Evolutionary conservation across 1,284 basidiomycete species (phyloP).

Genomic region (Pisolithus thermaeus): DNA sequence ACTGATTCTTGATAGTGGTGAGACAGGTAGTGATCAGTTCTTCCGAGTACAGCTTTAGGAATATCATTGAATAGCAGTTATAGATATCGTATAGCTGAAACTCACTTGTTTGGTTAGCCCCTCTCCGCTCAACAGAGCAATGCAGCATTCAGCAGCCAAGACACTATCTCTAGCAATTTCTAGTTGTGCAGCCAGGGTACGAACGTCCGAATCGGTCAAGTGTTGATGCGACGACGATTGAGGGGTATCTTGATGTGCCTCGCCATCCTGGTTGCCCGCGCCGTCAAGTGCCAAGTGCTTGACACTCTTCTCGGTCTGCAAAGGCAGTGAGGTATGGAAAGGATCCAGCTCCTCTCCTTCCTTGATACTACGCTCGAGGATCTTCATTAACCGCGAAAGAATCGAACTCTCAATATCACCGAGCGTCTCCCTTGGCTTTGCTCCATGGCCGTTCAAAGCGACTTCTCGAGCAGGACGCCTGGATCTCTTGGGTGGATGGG

Average conservation of each 20-base stretch:
- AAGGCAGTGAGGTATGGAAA: conserved; percentile 40
- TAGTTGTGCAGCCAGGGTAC: conserved; percentile 43
- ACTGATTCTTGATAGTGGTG: conserved; percentile 69
- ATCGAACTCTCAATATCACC: conserved; percentile 58
- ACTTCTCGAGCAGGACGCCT: conserved; percentile 35
- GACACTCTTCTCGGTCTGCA: conserved; percentile 23
- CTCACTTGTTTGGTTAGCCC: conserved; percentile 74
- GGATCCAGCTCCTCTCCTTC: conserved; percentile 69
- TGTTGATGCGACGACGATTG: conserved; percentile 22
- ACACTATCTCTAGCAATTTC: conserved; percentile 65
- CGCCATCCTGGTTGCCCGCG: conserved; percentile 21
- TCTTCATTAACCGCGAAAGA: conserved; percentile 62
- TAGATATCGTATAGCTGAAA: background rate
- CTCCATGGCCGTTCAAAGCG: conserved; percentile 34
- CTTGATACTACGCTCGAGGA: conserved; percentile 72
- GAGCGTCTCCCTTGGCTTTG: conserved; percentile 48
- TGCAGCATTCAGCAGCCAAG: conserved; percentile 75
- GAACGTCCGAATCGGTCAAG: conserved; percentile 46
- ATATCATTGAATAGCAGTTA: background rate
- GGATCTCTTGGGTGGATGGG: conserved; percentile 57
- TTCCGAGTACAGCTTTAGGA: conserved; percentile 77
- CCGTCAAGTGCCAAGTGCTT: conserved; percentile 32
- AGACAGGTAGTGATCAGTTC: conserved; percentile 83
- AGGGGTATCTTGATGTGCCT: conserved; percentile 18
- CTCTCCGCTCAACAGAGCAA: conserved; percentile 73